Base-by-base conservation (phyloP, 2,329 filamentous ascomycete genomes). In the Talaromyces sp. region DNA sequence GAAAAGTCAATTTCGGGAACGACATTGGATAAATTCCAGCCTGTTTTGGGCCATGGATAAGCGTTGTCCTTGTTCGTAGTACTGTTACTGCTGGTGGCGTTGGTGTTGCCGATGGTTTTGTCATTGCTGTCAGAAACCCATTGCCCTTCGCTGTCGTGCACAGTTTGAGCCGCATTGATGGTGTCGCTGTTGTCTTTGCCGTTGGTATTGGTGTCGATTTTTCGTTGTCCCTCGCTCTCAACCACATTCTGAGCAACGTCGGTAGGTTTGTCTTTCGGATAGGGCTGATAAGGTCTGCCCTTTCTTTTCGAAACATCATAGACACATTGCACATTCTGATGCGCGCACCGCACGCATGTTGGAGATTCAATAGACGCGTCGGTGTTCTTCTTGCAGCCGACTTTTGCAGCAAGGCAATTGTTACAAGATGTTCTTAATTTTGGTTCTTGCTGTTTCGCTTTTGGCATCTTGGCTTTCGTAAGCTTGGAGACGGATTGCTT, bases 1-100 rank as follows among this genome's bases (percentile, higher is more conserved):
- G 56, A 58, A 35, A 35, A 46, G n/a, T 46, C 56, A 35, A 58
- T 46, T 4, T 40, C n/a, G 35, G 37, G 56, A 12, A 25, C 56
- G 28, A 46, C 1, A 11, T 46, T 40, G 3, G 56, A 58, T 21
- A 58, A 21, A 33, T 58, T 58, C 40, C 39, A 46, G n/a, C 39
- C 40, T 5, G 21, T 25, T 46, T 46, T 25, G 23, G 42, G 42
- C 18, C 42, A 46, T 6, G 18, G 42, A 46, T 23, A 46, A 46
- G 21, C 11, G 42, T 18, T 25, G 16, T 14, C 21, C 42, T 46
- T 46, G 21, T 25, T 46, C 42, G 18, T 25, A 46, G 40, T 44
- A 21, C 40, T 21, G 40, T 21, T 44, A 18, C 18, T 44, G 18
- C 8, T 44, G 18, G 1, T 44, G 18, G n/a, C 12, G 18, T 12